Evolutionary conservation across 148 eudicot genomes (phyloP).

Genomic region (Chenopodium album): DNA sequence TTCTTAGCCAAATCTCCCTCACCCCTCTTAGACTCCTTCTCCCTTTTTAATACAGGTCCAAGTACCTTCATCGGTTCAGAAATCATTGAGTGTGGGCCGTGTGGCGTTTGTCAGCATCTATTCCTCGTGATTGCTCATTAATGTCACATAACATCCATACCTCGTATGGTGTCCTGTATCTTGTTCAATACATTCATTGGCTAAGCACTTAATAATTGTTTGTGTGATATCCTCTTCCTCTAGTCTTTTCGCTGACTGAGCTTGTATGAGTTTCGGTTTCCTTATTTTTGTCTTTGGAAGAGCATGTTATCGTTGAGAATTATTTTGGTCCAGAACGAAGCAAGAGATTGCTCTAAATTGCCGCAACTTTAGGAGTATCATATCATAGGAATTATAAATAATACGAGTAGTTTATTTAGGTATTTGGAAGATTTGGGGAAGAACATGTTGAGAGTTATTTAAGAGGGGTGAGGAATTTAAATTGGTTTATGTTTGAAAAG

Average conservation of each 20-base stretch:
- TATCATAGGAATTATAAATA: too few species aligned
- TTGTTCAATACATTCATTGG: slow-evolving; percentile 17
- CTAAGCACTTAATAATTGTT: slow-evolving; percentile 14
- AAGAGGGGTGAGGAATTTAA: too few species aligned
- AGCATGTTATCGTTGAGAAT: not conserved
- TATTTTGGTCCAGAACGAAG: too few species aligned
- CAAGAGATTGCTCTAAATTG: too few species aligned
- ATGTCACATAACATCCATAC: slow-evolving; percentile 10
- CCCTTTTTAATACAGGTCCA: slow-evolving; percentile 52
- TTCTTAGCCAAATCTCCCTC: too few species aligned
- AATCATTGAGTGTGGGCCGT: slow-evolving; percentile 77
- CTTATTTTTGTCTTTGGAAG: not conserved
- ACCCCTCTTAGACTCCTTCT: too few species aligned
- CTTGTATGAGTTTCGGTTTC: slow-evolving; percentile 12
- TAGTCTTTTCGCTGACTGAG: not conserved
- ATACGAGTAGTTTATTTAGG: too few species aligned
- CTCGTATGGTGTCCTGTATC: not conserved
- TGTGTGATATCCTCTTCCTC: not conserved
- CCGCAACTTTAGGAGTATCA: too few species aligned
- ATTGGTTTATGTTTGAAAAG: too few species aligned
- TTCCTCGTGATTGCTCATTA: slow-evolving; percentile 77
- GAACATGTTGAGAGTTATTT: too few species aligned
- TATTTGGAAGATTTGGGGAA: too few species aligned
- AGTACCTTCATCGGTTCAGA: slow-evolving; percentile 93
- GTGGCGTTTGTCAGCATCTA: slow-evolving; percentile 83